Evolutionary conservation across 495 filamentous ascomycete genomes (phyloP), one percentile per base, ranked within the genome.

Genomic region (Penicillium lagena): DNA sequence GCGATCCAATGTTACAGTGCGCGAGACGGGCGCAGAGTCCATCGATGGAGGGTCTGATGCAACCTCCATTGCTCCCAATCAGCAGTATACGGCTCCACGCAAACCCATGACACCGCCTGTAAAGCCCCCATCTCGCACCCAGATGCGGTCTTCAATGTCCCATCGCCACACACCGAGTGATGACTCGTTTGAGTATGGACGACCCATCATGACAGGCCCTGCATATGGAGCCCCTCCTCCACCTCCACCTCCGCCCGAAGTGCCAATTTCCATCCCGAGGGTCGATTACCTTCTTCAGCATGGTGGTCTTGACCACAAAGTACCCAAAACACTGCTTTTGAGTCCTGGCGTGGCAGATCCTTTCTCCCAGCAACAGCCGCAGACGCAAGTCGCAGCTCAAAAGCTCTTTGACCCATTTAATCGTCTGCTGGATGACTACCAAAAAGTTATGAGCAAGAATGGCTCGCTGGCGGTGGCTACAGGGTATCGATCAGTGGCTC

Each of bases 381-480:
- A 68, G 17, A 55, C 67, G 9, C 70, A 67, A 40, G 42, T 51
- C 29, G 50, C 59, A 31, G 80, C 85, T 29, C 75, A 80, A 32
- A 79, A 72, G 17, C 68, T 94, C 17, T 96, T 96, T 58, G 78
- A 80, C 27, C 87, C 88, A 0, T 83, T 89, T 52, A 82, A 86
- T 54, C 79, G 79, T 37, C 71, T 95, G 10, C 71, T 99, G 13
- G 87, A 95, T 54, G 84, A 91, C 45, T 97, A 96, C 58, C 71
- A 82, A 39, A 74, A 80, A 7, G 89, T 99, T 8, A 77, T 97
- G 45, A 67, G 70, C 13, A 85, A 82, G 39, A 89, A 83, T 56
- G 94, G 94, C 2, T 96, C 90, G 7, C 63, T 99, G 12, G 94
- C 94, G 7, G 94, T 99, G 0, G 93, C 93, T 15, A 97, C 94